Evolutionary conservation across 164 flowering plant genomes (phyloP).

Genomic region (Liriodendron chinense): DNA sequence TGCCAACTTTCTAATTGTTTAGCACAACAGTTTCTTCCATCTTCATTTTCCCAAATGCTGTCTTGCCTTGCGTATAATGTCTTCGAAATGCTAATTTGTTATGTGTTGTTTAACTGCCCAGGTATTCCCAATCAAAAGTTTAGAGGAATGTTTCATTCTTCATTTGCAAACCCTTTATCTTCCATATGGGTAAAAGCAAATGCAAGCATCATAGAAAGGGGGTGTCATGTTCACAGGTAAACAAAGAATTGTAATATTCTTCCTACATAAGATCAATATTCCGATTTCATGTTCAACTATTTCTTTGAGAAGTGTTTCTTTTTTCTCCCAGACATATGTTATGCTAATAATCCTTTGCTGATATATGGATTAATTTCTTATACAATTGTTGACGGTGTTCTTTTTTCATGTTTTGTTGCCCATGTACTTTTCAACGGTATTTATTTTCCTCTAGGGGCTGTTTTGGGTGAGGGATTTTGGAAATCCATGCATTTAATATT

Average conservation of each 20-base stretch:
- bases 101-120: constrained; percentile 10
- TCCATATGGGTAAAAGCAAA: constrained; percentile 1
- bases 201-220: constrained; percentile 4
- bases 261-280: too few relatives aligned
- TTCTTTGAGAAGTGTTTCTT: neutral
- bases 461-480: too few relatives aligned
- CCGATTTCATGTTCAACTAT: neutral
- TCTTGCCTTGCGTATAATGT: neutral
- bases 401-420: too few relatives aligned
- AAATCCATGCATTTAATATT: too few relatives aligned
- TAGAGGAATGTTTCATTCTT: neutral
- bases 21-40: neutral
- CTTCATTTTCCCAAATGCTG: neutral
- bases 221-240: constrained; percentile 23
- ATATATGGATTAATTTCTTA: neutral
- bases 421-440: too few relatives aligned
- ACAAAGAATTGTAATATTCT: neutral
- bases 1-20: neutral
- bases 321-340: neutral
- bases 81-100: neutral
- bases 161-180: constrained; percentile 4
- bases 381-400: neutral
- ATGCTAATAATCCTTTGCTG: too few relatives aligned
- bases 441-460: too few relatives aligned
- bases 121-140: constrained; percentile 13